phyloP scores from a whole-genome alignment of 805 yeast genomes.

The Yarrowia hollandica region DNA sequence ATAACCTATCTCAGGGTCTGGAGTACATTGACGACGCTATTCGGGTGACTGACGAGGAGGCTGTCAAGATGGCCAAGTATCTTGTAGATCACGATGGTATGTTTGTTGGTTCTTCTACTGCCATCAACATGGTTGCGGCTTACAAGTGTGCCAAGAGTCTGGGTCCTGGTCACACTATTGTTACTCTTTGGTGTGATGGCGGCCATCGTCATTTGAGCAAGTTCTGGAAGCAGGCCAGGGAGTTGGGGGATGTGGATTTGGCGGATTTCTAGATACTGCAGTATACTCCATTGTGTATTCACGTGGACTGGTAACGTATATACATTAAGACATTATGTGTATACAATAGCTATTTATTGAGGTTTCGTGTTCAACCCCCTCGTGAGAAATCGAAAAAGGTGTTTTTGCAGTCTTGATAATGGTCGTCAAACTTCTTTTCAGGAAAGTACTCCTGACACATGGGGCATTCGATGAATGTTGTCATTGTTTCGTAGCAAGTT shows the following conservation, averaged over 20 bases:
- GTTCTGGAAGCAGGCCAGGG: constrained; percentile 61
- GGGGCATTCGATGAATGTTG: background rate
- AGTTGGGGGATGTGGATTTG: background rate
- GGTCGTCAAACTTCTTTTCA: background rate
- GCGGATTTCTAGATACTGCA: background rate
- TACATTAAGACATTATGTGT: too few species aligned
- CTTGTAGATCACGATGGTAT: constrained; percentile 81
- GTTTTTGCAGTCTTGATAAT: background rate
- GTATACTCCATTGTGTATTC: too few species aligned
- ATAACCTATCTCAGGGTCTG: constrained; percentile 75
- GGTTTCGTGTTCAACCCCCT: too few species aligned
- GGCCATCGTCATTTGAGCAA: constrained; percentile 89
- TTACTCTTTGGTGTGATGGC: constrained; percentile 87
- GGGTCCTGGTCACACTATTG: constrained; percentile 66
- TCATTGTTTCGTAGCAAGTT: too few species aligned
- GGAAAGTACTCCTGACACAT: background rate
- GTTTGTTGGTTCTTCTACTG: constrained; percentile 91
- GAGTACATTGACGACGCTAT: constrained; percentile 71
- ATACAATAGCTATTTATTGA: too few species aligned
- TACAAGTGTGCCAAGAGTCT: constrained; percentile 54
- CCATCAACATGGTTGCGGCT: constrained; percentile 91
- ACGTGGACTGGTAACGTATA: too few species aligned
- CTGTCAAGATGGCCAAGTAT: constrained; percentile 83
- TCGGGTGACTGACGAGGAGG: constrained; percentile 76
- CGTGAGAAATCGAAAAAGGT: background rate